Base-by-base conservation (phyloP, 2,329 filamentous ascomycete genomes). In the Grosmannia clavigera region DNA sequence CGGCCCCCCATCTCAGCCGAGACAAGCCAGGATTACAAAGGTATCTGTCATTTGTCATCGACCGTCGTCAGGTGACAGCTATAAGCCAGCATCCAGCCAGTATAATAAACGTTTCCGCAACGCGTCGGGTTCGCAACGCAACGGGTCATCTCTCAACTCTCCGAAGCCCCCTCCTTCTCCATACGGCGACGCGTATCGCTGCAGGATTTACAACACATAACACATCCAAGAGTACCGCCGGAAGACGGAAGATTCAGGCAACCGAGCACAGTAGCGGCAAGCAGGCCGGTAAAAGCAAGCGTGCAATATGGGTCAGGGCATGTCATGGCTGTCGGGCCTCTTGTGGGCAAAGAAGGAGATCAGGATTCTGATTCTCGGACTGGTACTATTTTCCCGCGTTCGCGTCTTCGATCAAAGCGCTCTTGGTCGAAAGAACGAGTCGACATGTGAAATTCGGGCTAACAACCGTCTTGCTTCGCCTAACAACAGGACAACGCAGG, bases 261-360 rank as follows among this genome's bases (percentile, higher is more conserved):
- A 57, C 3, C 19, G 14, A 12, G 3, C 16, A 52, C 43, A 16
- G 31, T 31, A 38, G 19, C 29, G 14, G 31, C 31, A 16, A 43
- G 10, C 12, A 40, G 55, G 19, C 22, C 10, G 38, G 38, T 40
- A 7, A 56, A 40, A 60, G 35, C 31, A 50, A 1, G 29, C 51
- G 27, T 56, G 62, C 74, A 81, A 73, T 61, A 86, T 86, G 83
- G 83, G 83, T 68, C 77, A 81, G 66, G 78, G 79, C 68, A 76
- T 86, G 71, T 86, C 83, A 72, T 86, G 83, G 83, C 77, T 90
- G 68, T 88, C 87, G 58, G 75, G 76, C 73, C 76, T 95, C 63
- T 68, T 95, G 64, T 97, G 88, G 86, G 78, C 88, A 51, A 97
- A 97, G 80, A 99, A 97, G 78, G 94, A 99, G 77, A 96, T 96